A percentile compares a stretch with the other conserved stretches of the same genome.
These are phyloP conservation scores for Rachicladosporium sp. DNA, from an alignment of 2,329 filamentous ascomycete species.

Conservation along the genomic window DNA sequence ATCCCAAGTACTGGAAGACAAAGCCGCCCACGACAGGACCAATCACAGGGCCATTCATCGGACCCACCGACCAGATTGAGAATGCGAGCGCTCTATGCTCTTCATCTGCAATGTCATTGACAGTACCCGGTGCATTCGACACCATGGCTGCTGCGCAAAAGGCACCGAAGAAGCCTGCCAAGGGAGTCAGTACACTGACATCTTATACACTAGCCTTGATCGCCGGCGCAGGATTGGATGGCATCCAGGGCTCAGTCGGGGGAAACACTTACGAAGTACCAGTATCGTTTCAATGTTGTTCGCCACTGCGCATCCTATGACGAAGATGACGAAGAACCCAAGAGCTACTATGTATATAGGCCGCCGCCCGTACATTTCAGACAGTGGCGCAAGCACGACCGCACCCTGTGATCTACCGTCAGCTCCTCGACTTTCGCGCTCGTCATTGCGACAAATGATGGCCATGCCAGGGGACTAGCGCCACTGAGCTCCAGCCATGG, in stretches of 20 bases:
- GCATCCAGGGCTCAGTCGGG: too few species aligned
- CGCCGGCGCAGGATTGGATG: too few species aligned
- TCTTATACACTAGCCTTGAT: too few species aligned
- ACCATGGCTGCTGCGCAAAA: conserved; percentile 70
- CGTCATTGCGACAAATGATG: too few species aligned
- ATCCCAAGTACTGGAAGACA: conserved; percentile 63
- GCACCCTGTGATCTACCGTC: too few species aligned
- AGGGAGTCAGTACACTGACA: too few species aligned
- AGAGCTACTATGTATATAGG: conserved; percentile 58
- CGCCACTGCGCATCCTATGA: conserved; percentile 60
- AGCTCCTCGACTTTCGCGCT: too few species aligned
- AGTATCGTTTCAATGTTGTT: conserved; percentile 56
- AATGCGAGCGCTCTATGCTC: conserved; percentile 73
- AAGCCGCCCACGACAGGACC: conserved; percentile 73
- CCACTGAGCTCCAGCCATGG: conserved; percentile 31
- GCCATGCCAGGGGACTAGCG: conserved; percentile 22
- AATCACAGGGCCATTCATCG: conserved; percentile 54
- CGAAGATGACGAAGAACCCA: conserved; percentile 51
- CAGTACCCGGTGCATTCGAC: conserved; percentile 67
- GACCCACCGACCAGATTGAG: conserved; percentile 71
- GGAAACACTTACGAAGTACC: conserved; percentile 44
- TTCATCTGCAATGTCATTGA: conserved; percentile 72
- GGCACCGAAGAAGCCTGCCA: conserved; percentile 54
- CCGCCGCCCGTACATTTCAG: conserved; percentile 55
- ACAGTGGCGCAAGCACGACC: conserved; percentile 61